Percentiles rank a stretch among this genome's conserved stretches.
These are phyloP conservation scores for Eutrema heterophyllum DNA, from an alignment of 345 rosid species.

Conservation along the genomic window DNA sequence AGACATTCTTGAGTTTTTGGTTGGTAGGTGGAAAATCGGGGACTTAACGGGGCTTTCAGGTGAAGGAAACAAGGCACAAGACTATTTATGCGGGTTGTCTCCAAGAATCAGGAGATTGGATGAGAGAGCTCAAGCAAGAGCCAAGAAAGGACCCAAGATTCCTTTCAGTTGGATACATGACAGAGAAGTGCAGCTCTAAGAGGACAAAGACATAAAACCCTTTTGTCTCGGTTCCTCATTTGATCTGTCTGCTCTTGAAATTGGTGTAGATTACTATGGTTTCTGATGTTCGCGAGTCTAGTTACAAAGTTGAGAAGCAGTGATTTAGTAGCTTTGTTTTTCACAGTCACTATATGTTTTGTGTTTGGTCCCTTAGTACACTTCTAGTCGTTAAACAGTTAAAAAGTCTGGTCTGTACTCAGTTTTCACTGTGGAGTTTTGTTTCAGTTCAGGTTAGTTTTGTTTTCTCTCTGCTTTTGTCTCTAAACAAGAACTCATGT, in stretches of 20 bases:
- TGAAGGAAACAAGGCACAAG: conserved; percentile 84
- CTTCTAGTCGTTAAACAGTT: conserved; percentile 18
- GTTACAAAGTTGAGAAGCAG: conserved; percentile 36
- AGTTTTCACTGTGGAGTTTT: conserved; percentile 20
- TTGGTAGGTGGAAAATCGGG: conserved; percentile 71
- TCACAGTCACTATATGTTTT: neutral
- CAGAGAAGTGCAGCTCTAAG: conserved; percentile 62
- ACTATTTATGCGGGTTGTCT: conserved; percentile 67
- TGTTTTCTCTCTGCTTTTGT: neutral
- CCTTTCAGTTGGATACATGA: conserved; percentile 88
- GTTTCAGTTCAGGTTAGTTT: neutral
- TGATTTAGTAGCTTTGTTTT: conserved; percentile 33
- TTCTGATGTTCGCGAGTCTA: conserved; percentile 35
- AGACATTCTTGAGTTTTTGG: conserved; percentile 79
- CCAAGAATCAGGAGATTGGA: conserved; percentile 72
- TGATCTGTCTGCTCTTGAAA: conserved; percentile 15
- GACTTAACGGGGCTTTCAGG: conserved; percentile 62
- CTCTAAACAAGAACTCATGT: neutral
- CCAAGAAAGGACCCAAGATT: conserved; percentile 44
- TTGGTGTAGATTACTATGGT: conserved; percentile 51
- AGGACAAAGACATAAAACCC: neutral
- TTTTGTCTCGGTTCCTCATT: neutral
- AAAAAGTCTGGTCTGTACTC: conserved; percentile 27
- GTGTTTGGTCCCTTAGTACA: conserved; percentile 15
- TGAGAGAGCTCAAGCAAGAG: conserved; percentile 78